Evolutionary conservation across 1,284 basidiomycete species (phyloP).

Genomic region (Sporisorium graminicola): DNA sequence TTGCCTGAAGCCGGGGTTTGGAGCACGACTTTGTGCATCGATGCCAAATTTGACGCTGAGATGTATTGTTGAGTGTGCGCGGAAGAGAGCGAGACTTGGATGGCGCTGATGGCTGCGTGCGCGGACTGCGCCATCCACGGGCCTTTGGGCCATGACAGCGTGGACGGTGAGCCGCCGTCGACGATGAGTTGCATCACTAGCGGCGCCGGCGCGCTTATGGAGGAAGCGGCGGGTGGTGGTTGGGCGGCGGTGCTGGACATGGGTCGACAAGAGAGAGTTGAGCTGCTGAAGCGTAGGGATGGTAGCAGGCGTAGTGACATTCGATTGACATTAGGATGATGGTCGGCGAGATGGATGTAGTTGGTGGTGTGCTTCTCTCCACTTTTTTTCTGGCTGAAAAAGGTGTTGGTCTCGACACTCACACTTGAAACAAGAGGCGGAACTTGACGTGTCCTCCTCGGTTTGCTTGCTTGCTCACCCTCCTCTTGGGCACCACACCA

Average conservation of each 20-base stretch:
- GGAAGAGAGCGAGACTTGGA: slow-evolving; percentile 28
- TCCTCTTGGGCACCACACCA: background rate
- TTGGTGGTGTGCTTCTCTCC: background rate
- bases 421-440: background rate
- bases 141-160: slow-evolving; percentile 73
- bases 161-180: slow-evolving; percentile 27
- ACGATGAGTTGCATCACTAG: slow-evolving; percentile 69
- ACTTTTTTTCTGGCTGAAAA: background rate
- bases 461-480: background rate
- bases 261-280: background rate
- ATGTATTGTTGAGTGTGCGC: slow-evolving; percentile 48
- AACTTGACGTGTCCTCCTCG: background rate
- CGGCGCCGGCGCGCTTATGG: slow-evolving; percentile 16
- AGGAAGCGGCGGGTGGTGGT: slow-evolving; percentile 2
- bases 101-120: slow-evolving; percentile 73
- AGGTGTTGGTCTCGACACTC: background rate
- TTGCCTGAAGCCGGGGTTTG: slow-evolving; percentile 58
- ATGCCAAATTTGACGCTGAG: slow-evolving; percentile 29
- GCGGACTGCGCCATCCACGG: slow-evolving; percentile 75
- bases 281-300: background rate
- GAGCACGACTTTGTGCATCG: slow-evolving; percentile 67
- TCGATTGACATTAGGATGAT: background rate
- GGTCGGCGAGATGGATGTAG: background rate
- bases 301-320: slow-evolving; percentile 5
- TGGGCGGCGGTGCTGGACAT: slow-evolving; percentile 15